Base-by-base conservation (phyloP, 225 moss, liverwort and hornwort genomes). In the Polytrichum formosum region DNA sequence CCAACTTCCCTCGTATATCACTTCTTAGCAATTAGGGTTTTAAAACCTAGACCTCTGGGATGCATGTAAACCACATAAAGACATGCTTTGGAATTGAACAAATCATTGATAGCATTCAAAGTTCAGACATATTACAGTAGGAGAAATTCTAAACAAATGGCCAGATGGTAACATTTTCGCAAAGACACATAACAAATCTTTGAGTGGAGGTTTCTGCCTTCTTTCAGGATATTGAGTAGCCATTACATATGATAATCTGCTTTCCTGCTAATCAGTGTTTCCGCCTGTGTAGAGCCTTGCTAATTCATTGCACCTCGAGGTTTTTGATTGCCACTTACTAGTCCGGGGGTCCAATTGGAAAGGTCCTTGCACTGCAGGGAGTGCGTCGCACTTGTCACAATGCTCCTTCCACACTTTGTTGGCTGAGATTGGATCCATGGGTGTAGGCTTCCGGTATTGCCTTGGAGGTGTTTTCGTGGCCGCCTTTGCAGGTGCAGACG, bases 321-420 rank as follows among this genome's bases (percentile, higher is more conserved):
- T 18, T 21, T 29, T 54, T 64, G 55, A 29, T 10, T 28, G n/a
- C 53, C 22, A 25, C 70, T 74, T 22, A 88, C 95, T 76, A 1
- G 87, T 95, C 20, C 61, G 64, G 5, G 84, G 84, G 4, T 92
- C 81, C 18, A 95, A 84, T n/a, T 90, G 81, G 26, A 95, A 95
- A 61, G 88, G 86, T 1, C 91, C 92, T n/a, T 80, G 82, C 28
- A 76, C 69, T 0, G 76, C 70, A 0, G 83, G 54, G 61, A 84
- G 54, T 21, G 83, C 73, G 56, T 92, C 86, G 8, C 71, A 74
- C 59, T 84, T 92, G 4, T 85, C 76, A 46, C 95, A 95, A 18
- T 79, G 85, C 70, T 95, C 82, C 0, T 82, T 82, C 95, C 95
- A 95, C 19, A 92, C 90, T 72, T 86, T 90, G 59, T 80, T 89